Conservation (phyloP, 129 eudicot species). For the Daucus carota region DH1_v3.0 NC_030387.2:35879501-35880000, state of each 20-base stretch:
- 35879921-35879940: constrained; percentile 5
- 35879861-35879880: constrained; percentile 17
- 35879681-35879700: too few species aligned
- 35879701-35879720: too few species aligned
- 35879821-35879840: constrained; percentile 35
- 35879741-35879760: not conserved
- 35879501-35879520: constrained; percentile 17
- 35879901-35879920: constrained; percentile 27
- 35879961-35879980: constrained; percentile 35
- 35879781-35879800: not conserved
- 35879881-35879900: constrained; percentile 26
- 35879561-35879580: constrained; percentile 20
- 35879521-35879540: constrained; percentile 77
- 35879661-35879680: too few species aligned
- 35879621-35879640: too few species aligned
- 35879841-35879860: constrained; percentile 47
- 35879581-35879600: constrained; percentile 20
- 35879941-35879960: constrained; percentile 25
- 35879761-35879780: not conserved
- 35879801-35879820: not conserved
- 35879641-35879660: too few species aligned
- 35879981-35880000: constrained; percentile 89
- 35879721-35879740: too few species aligned
- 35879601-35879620: constrained; percentile 27
- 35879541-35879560: constrained; percentile 36